Evolutionary conservation across 805 yeast genomes (phyloP), one percentile per base, ranked within the genome.

Genomic region (Suhomyces xylopsoci): DNA sequence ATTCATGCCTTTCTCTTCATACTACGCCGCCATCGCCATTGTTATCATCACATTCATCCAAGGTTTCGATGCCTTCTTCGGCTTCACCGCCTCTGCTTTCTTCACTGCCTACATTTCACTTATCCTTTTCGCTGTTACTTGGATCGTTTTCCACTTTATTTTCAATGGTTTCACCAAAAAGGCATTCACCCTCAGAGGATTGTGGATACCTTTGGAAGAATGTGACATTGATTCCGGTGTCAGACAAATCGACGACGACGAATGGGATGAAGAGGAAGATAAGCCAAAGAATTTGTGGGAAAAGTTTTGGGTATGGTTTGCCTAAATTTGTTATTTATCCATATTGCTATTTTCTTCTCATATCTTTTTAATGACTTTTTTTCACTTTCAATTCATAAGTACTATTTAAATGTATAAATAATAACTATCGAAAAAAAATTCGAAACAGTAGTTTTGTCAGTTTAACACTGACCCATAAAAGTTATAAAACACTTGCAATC

Each of bases 21-120:
- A 82, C 68, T 85, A 87, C 60, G 81, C 90, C 2, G 69, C 81
- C 3, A 68, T 76, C 50, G 74, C 81, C 58, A 76, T 85, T 57
- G 66, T 76, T 12, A 57, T 86, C 26, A 80, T 90, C 63, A 80
- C 81, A 25, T 76, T 88, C 55, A 76, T 89, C 55, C 92, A 90
- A 69, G 96, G 96, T 38, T 89, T 79, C 66, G 67, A 78, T 1
- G 81, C 82, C 1, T 89, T 89, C 69, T 81, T 82, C 51, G 67
- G 68, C 9, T 71, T 86, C 61, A 72, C 71, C 54, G 87, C 81
- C 3, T 66, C 81, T 9, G 69, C 72, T 36, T 89, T 89, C 73
- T 81, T 88, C 65, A 82, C 89, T 24, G 81, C 88, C 22, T 89
- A 89, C 63, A 74, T 89, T 51, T 88, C 93, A 14, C 74, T 87